phyloP scores from a whole-genome alignment of 2,329 filamentous ascomycete genomes.

The Samsoniella hepiali region DNA sequence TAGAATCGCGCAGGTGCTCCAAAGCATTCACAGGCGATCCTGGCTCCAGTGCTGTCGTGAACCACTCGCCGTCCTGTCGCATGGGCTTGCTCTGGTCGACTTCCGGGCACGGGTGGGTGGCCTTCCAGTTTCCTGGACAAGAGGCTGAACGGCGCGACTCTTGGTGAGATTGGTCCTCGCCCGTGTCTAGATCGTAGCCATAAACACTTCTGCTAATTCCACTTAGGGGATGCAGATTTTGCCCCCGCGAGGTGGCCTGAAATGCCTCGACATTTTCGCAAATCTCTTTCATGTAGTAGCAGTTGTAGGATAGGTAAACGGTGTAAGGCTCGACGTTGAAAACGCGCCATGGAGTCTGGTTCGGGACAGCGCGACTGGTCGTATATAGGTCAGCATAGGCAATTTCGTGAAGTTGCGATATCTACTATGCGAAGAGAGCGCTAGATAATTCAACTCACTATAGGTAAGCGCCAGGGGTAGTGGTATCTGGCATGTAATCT shows the following conservation, averaged over 20 bases:
- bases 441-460: no score
- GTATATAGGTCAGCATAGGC: no score
- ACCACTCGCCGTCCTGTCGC: constrained; percentile 23
- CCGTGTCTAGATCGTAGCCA: constrained; percentile 17
- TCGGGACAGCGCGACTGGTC: no score
- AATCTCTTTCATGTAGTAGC: constrained; percentile 26
- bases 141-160: constrained; percentile 10
- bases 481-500: no score
- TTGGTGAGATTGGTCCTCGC: constrained; percentile 10
- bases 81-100: constrained; percentile 15
- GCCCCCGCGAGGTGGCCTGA: neutral
- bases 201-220: neutral
- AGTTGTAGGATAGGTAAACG: constrained; percentile 24
- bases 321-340: neutral
- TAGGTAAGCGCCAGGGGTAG: no score
- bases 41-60: constrained; percentile 19
- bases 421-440: no score
- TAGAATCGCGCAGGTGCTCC: neutral
- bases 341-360: neutral
- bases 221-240: neutral
- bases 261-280: constrained; percentile 25
- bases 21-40: constrained; percentile 9
- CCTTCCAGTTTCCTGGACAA: constrained; percentile 18
- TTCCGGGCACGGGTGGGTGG: constrained; percentile 19
- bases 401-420: no score